Evolutionary conservation across 495 filamentous ascomycete genomes (phyloP).

Genomic region (Geoglossum glabrum): DNA sequence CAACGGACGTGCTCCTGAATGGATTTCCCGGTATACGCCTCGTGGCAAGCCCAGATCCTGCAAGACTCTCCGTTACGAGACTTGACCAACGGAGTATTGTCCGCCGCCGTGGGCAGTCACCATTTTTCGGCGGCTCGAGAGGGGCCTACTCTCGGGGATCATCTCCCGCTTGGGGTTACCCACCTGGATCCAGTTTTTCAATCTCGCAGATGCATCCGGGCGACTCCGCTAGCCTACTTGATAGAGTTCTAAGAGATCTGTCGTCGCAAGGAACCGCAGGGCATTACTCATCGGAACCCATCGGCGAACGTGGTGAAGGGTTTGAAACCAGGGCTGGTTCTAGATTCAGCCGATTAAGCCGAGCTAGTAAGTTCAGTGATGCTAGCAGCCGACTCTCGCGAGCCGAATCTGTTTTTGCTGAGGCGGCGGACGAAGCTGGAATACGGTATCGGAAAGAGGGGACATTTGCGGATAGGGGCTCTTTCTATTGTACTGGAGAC

Average conservation of each 20-base stretch:
- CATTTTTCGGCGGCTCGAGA: conserved; percentile 3
- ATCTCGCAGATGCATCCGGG: not conserved
- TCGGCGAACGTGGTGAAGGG: not conserved
- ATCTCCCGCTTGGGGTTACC: not conserved
- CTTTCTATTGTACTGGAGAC: not conserved
- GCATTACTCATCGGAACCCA: not conserved
- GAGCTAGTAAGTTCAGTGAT: not conserved
- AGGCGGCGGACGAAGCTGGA: not conserved
- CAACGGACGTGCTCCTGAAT: not conserved
- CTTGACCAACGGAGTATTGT: not conserved
- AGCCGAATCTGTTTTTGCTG: not conserved
- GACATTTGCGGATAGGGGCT: not conserved
- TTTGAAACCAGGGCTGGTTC: not conserved
- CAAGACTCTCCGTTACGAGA: not conserved
- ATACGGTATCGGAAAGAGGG: not conserved
- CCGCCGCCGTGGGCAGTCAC: not conserved
- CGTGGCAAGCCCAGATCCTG: not conserved
- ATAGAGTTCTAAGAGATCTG: not conserved
- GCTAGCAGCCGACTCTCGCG: not conserved
- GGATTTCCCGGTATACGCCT: not conserved
- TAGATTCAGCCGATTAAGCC: not conserved
- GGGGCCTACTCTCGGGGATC: not conserved
- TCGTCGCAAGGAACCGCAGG: not conserved
- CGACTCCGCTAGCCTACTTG: not conserved
- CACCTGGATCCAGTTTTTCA: not conserved